These are phyloP conservation scores for Globisporangium okanoganense DNA, from an alignment of 352 stramenopile species.

Conservation along the genomic window DNA sequence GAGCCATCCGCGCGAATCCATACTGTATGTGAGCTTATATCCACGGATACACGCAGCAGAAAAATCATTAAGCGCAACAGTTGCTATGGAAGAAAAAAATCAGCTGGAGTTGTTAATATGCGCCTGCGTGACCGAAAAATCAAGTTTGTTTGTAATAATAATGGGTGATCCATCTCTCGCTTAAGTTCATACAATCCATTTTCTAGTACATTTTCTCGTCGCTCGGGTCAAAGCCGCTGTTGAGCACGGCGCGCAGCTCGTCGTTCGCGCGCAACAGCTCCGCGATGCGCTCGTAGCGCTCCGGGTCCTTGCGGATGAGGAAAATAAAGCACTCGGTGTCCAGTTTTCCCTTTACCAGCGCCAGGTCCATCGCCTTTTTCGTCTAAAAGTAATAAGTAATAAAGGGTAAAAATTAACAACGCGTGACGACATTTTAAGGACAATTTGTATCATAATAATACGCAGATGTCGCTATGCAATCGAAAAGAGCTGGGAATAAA, in stretches of 20 bases:
- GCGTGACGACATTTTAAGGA: background rate
- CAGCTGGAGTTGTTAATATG: background rate
- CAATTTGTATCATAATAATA: background rate
- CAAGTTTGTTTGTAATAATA: too few relatives aligned
- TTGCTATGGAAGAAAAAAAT: background rate
- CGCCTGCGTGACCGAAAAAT: too few relatives aligned
- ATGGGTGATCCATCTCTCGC: background rate
- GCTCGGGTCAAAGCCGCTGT: constrained; percentile 85
- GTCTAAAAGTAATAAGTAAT: constrained; percentile 37
- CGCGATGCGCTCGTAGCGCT: constrained; percentile 78
- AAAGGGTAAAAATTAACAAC: too few relatives aligned
- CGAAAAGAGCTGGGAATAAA: background rate
- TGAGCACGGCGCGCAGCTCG: constrained; percentile 80
- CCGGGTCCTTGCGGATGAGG: constrained; percentile 81
- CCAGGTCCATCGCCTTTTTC: constrained; percentile 81
- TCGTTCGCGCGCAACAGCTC: constrained; percentile 83
- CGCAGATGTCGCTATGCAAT: background rate
- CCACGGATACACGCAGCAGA: background rate
- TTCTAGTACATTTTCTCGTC: constrained; percentile 85
- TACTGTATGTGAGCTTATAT: too few relatives aligned
- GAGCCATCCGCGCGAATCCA: too few relatives aligned
- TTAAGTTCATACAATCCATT: background rate
- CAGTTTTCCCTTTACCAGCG: constrained; percentile 79
- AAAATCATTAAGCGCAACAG: background rate
- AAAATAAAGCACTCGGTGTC: constrained; percentile 89